phyloP scores from a whole-genome alignment of 1,284 basidiomycete genomes.

The Ustilago bromivora region DNA sequence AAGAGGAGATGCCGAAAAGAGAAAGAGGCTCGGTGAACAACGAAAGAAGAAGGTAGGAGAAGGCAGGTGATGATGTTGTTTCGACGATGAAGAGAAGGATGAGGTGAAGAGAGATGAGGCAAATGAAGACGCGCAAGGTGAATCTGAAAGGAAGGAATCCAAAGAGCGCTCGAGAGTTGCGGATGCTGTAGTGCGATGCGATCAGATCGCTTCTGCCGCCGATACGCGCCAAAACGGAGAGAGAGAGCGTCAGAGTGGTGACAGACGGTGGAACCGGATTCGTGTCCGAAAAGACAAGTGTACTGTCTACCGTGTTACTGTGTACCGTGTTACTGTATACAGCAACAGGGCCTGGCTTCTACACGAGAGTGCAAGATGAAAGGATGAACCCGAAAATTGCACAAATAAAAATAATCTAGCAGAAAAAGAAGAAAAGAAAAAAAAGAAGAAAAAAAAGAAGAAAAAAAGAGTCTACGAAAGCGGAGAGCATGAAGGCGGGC shows the following conservation, averaged over 20 bases:
- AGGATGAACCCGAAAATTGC: background rate
- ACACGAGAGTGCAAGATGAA: background rate
- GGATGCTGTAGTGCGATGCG: conserved; percentile 6
- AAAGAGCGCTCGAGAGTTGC: background rate
- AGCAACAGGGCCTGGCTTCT: too few relatives aligned
- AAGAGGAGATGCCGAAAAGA: background rate
- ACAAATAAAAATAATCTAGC: background rate
- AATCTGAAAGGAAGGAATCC: background rate
- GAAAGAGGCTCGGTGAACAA: background rate
- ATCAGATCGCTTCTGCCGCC: conserved; percentile 12
- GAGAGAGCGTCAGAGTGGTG: background rate
- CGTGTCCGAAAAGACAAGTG: conserved; percentile 3
- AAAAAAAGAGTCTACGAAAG: background rate
- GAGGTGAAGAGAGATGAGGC: conserved; percentile 1
- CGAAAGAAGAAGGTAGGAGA: background rate
- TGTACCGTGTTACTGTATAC: too few relatives aligned
- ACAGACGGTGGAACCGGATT: conserved; percentile 15
- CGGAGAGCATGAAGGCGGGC: conserved; percentile 3
- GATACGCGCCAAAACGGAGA: conserved; percentile 10
- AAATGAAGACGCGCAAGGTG: background rate
- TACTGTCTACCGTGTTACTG: too few relatives aligned
- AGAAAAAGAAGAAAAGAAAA: background rate
- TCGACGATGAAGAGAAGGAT: conserved; percentile 4
- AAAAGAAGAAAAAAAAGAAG: background rate
- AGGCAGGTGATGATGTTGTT: background rate